phyloP scores from a whole-genome alignment of 331 rosid genomes.

The Phaseolus coccineus region DNA sequence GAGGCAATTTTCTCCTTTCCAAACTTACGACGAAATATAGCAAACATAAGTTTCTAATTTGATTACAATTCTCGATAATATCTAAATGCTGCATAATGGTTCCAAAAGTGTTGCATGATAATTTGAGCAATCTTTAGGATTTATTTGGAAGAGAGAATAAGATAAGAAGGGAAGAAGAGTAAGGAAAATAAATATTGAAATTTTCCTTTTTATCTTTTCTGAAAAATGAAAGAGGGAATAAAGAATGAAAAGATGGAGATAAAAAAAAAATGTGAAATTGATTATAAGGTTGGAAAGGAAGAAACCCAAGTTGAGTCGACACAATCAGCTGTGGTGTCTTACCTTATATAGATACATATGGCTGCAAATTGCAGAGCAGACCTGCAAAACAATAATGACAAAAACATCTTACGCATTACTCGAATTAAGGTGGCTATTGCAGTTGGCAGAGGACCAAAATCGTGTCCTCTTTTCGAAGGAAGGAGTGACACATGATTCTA shows the following conservation, averaged over 20 bases:
- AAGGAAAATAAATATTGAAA: no score
- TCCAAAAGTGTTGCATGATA: no score
- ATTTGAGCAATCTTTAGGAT: no score
- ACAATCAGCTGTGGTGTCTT: neutral
- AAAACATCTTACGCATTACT: neutral
- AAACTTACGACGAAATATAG: no score
- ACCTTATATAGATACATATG: neutral
- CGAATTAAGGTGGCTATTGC: conserved; percentile 28
- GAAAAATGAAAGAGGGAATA: no score
- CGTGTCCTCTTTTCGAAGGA: neutral
- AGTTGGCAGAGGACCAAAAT: neutral
- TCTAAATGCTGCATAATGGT: no score
- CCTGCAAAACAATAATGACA: neutral
- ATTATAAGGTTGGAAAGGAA: neutral
- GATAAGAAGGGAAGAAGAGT: no score
- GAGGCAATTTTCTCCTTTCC: no score
- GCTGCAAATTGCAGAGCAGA: neutral
- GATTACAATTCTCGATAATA: no score
- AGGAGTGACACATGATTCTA: neutral
- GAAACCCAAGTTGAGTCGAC: neutral
- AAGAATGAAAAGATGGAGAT: neutral
- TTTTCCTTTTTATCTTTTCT: no score
- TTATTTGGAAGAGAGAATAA: no score
- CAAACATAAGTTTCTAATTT: no score
- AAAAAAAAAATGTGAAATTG: neutral